Evolutionary conservation across 2,329 filamentous ascomycete genomes (phyloP), one percentile per base, ranked within the genome.

Genomic region (Arthrobotrys iridis): DNA sequence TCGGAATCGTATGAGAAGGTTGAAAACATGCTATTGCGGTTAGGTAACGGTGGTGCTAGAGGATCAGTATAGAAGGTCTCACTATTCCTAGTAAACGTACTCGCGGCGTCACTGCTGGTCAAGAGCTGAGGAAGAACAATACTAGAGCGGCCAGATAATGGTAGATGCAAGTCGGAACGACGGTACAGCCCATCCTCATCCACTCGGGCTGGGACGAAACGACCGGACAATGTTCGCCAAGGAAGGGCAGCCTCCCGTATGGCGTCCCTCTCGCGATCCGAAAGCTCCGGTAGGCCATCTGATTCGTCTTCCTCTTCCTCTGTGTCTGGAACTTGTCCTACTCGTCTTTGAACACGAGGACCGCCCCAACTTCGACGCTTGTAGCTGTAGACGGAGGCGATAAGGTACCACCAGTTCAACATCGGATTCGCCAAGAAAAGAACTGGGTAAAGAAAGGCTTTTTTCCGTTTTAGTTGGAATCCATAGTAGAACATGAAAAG

Each of bases 331-430:
- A 58, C 20, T 30, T 52, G 43, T 20, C 57, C 55, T 10, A 24
- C 28, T 30, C 35, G 40, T 20, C 15, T 67, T 20, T 57, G 60
- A 22, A 74, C 93, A 79, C 94, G 88, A 8, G 94, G 95, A 0
- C 94, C 94, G 78, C 94, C 94, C 94, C 95, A 99, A 0, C 94
- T 98, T 77, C 94, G 87, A 81, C 97, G 93, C 35, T 60, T 40
- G 20, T 62, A 74, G 7, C 65, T 70, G 41, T 67, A 76, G 7
- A 59, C 50, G 10, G 64, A 68, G 26, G 64, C 59, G 1, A 97
- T 91, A 91, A 97, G 97, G 84, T 98, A 98, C 71, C 93, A 88
- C 94, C 94, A 98, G 83, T 98, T 98, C 86, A 97, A 93, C 81
- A 98, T 96, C 0, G 95, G 94, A 80, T 97, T 98, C 77, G 97